These are phyloP conservation scores for Penicillium janthinellum DNA, from an alignment of 2,329 filamentous ascomycete species.

Conservation along the genomic window DNA sequence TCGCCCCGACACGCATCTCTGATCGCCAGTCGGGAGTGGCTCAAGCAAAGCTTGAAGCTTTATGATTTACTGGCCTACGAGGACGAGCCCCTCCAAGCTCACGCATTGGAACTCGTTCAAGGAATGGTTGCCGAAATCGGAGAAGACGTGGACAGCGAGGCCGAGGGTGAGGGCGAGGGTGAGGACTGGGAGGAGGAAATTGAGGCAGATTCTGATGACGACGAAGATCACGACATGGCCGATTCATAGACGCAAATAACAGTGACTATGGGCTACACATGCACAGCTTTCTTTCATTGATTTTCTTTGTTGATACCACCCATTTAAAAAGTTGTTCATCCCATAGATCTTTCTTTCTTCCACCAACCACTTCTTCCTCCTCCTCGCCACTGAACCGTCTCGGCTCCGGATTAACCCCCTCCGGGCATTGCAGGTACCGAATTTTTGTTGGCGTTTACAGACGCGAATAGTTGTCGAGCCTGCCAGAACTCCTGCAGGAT, in stretches of 20 bases:
- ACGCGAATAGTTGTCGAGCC: constrained; percentile 35
- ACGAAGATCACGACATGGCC: constrained; percentile 58
- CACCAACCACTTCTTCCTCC: neutral
- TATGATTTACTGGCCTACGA: constrained; percentile 78
- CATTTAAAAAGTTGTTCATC: constrained; percentile 15
- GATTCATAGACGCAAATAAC: constrained; percentile 40
- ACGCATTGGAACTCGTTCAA: constrained; percentile 47
- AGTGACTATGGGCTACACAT: constrained; percentile 23
- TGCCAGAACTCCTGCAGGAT: constrained; percentile 38
- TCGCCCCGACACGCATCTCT: constrained; percentile 64
- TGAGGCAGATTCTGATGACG: constrained; percentile 55
- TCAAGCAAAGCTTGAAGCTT: constrained; percentile 77
- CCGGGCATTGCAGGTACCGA: constrained; percentile 32
- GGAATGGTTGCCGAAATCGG: constrained; percentile 67
- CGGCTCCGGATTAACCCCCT: constrained; percentile 35
- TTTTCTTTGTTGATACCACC: constrained; percentile 38
- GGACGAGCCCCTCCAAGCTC: constrained; percentile 49
- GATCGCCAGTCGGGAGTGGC: constrained; percentile 77
- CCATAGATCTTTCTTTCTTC: constrained; percentile 3
- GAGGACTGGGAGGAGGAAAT: constrained; percentile 56
- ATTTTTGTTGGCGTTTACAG: constrained; percentile 27
- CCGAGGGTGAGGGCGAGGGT: constrained; percentile 53
- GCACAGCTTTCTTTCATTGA: constrained; percentile 23
- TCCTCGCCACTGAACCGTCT: constrained; percentile 23
- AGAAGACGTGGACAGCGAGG: constrained; percentile 59